phyloP scores from a whole-genome alignment of 2,329 filamentous ascomycete genomes.

The Conoideocrella luteorostrata region DNA sequence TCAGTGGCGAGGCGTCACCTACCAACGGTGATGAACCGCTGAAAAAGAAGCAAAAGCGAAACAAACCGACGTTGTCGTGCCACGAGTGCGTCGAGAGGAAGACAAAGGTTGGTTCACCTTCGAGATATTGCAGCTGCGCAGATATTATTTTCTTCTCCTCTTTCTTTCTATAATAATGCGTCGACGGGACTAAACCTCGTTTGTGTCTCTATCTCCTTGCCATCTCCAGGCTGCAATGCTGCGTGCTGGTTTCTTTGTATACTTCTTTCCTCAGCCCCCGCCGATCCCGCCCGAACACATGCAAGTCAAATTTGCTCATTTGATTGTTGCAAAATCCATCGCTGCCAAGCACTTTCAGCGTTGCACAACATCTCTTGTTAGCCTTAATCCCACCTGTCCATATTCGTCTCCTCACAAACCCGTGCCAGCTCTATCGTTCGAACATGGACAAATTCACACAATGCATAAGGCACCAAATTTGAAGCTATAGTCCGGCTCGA shows the following conservation, averaged over 20 bases:
- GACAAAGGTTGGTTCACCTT: conserved; percentile 56
- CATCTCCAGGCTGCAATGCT: too few relatives aligned
- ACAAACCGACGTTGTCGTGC: conserved; percentile 76
- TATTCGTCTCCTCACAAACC: conserved; percentile 1
- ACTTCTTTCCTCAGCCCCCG: too few relatives aligned
- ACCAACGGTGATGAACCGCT: conserved; percentile 31
- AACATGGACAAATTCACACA: background rate
- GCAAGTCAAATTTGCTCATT: too few relatives aligned
- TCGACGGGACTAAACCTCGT: too few relatives aligned
- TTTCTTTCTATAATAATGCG: too few relatives aligned
- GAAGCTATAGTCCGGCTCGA: too few relatives aligned
- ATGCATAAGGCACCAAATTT: too few relatives aligned
- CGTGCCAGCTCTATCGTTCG: background rate
- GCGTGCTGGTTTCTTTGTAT: too few relatives aligned
- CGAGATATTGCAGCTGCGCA: too few relatives aligned
- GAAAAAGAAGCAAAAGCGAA: conserved; percentile 72
- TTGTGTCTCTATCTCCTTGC: too few relatives aligned
- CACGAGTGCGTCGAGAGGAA: conserved; percentile 76
- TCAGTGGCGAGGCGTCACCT: conserved; percentile 8
- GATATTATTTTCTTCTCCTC: background rate
- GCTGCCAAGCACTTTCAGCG: background rate
- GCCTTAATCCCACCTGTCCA: background rate
- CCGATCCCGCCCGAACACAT: too few relatives aligned
- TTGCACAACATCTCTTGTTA: conserved; percentile 7
- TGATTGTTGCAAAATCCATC: background rate